These are phyloP conservation scores for Lactifluus piperatus DNA, from an alignment of 768 basidiomycete genomes.

Conservation along the genomic window DNA sequence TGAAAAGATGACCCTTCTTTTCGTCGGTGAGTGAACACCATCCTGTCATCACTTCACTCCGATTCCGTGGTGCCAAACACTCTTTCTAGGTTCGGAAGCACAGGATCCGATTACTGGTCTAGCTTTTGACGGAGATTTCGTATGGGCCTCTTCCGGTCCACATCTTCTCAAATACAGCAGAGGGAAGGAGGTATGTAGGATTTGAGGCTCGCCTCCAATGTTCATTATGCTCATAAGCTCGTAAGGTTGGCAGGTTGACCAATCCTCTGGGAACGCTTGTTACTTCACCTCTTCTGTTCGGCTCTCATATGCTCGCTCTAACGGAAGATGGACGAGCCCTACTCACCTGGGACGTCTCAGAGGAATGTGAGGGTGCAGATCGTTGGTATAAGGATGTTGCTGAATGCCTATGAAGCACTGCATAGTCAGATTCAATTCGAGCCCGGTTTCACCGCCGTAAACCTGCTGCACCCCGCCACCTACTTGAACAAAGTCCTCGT, in stretches of 20 bases:
- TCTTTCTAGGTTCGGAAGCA: slow-evolving; percentile 66
- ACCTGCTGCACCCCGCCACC: slow-evolving; percentile 86
- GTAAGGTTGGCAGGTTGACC: slow-evolving; percentile 45
- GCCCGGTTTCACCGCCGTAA: slow-evolving; percentile 74
- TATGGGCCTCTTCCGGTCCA: slow-evolving; percentile 71
- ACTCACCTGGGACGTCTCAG: slow-evolving; percentile 64
- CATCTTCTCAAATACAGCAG: slow-evolving; percentile 70
- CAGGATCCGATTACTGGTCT: slow-evolving; percentile 65
- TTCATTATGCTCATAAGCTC: slow-evolving; percentile 8
- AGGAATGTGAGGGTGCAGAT: slow-evolving; percentile 37
- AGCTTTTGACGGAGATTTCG: slow-evolving; percentile 74
- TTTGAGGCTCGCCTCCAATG: not conserved
- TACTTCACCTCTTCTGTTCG: slow-evolving; percentile 68
- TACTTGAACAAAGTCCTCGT: slow-evolving; percentile 95
- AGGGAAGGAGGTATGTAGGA: slow-evolving; percentile 69
- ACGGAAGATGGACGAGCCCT: slow-evolving; percentile 71
- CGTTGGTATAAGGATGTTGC: not conserved
- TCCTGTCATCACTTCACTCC: not conserved
- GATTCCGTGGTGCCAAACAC: not conserved
- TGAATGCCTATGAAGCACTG: slow-evolving; percentile 1
- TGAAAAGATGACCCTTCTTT: slow-evolving; percentile 83
- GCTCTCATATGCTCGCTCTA: slow-evolving; percentile 69
- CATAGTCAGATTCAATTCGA: slow-evolving; percentile 72
- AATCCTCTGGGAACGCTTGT: slow-evolving; percentile 59
- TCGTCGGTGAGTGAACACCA: slow-evolving; percentile 66